phyloP scores from a whole-genome alignment of 176 grass and related monocot genomes.

The Paspalum notatum region DNA sequence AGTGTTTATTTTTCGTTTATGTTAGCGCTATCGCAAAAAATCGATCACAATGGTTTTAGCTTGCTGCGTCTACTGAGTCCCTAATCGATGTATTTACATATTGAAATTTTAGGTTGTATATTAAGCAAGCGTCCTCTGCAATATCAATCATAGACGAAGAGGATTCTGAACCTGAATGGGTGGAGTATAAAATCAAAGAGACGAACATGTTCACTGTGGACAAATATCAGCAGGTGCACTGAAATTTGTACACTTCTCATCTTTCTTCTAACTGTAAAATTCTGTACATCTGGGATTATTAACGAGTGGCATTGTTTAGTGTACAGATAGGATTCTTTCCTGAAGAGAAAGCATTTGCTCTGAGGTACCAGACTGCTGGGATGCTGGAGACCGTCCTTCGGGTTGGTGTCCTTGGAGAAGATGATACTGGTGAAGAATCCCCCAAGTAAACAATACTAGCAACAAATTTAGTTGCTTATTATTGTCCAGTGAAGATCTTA shows the following conservation, averaged over 20 bases:
- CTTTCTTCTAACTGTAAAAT: not conserved
- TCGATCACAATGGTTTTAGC: not conserved
- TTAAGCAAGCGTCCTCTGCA: slow-evolving; percentile 76
- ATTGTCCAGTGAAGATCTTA: not conserved
- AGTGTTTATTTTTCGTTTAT: not conserved
- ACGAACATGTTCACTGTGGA: slow-evolving; percentile 91
- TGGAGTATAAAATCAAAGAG: slow-evolving; percentile 98
- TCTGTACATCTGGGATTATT: slow-evolving; percentile 4
- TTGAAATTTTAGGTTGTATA: slow-evolving; percentile 70
- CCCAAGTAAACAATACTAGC: slow-evolving; percentile 58
- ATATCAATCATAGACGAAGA: slow-evolving; percentile 61
- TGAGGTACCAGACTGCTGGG: slow-evolving; percentile 89
- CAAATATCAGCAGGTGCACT: slow-evolving; percentile 92
- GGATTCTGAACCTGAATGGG: slow-evolving; percentile 77
- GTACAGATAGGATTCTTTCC: slow-evolving; percentile 90
- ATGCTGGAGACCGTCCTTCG: slow-evolving; percentile 92
- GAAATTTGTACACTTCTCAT: slow-evolving; percentile 19
- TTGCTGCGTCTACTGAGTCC: not conserved
- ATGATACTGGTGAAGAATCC: slow-evolving; percentile 81
- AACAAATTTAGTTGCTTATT: not conserved
- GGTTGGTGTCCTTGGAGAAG: slow-evolving; percentile 88
- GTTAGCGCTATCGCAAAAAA: not conserved
- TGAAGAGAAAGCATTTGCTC: slow-evolving; percentile 75
- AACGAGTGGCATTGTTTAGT: slow-evolving; percentile 48
- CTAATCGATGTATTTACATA: slow-evolving; percentile 3